Evolutionary conservation across 805 yeast species (phyloP), one percentile per base, ranked within the genome.

Genomic region (Candida cerambycidarum): DNA sequence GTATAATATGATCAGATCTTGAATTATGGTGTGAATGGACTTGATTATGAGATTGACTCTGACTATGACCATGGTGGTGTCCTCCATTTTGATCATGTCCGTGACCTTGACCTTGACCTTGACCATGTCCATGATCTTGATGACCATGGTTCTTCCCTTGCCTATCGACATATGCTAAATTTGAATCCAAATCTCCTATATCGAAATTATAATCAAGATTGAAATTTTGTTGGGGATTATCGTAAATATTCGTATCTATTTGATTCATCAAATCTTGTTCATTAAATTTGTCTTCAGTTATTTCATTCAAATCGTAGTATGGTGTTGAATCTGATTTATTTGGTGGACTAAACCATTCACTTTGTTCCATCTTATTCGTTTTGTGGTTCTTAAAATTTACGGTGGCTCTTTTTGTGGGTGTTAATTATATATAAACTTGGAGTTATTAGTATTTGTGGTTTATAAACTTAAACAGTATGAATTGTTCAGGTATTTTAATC

Each of bases 241-340:
- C 60, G 48, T 63, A 63, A 31, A 63, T 45, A 39, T 56, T 58
- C 16, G 54, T 55, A 30, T 63, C 67, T 21, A 65, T 45, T 39
- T 62, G 65, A 29, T 61, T 59, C 30, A 64, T 50, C 34, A 59
- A 56, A 49, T 41, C 44, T 3, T 41, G 39, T 21, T 59, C 63
- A 19, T 54, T 42, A 39, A 57, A 57, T 28, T 56, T 53, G 17
- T 35, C 27, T 6, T 38, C 47, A 9, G 42, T 38, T 5, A 44
- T 32, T 24, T 49, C 52, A 24, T 46, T 47, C 15, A 53, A 34
- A 19, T 49, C 55, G 25, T 42, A 51, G 41, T 53, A 55, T 3
- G 48, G 46, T 4, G 45, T 47, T 10, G 42, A 28, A 6, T 52
- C 53, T 3, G 32, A 31, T 32, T 51, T 49, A n/a, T 42, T 40